Base-by-base conservation (phyloP, 2,329 filamentous ascomycete species). In the Colletotrichum filicis region DNA sequence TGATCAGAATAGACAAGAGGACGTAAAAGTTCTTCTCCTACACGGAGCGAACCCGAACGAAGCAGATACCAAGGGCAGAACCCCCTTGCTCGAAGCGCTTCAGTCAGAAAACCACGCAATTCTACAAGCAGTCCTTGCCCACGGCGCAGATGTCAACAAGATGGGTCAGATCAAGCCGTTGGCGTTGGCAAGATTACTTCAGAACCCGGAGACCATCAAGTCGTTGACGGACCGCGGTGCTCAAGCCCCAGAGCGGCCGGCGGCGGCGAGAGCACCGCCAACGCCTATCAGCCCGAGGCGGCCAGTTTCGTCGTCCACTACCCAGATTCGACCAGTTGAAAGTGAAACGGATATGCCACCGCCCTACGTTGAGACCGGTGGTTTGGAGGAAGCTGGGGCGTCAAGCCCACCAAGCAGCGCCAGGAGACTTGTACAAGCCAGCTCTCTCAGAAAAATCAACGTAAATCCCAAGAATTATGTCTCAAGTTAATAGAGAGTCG, bases 1-100 rank as follows among this genome's bases (percentile, higher is more conserved):
- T 3, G 77, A 79, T 11, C 72, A 75, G 0, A 76, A 76, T 1
- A 74, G 49, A 30, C 49, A 42, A 4, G 80, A 79, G 2, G 76
- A 79, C 24, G 78, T 71, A 0, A 74, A 72, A 55, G 58, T 78
- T 12, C 75, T 84, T 12, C 72, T 84, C 0, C 74, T 79, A 49
- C 74, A 79, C 26, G 83, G 82, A 5, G 81, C 81, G 0, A 78
- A 83, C 49, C 71, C 78, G 0, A 83, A 84, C 19, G 74, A 74
- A 2, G 65, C 75, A 22, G 63, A 74, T 30, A 56, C 28, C 9
- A 70, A 75, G 32, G 74, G 71, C 24, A 56, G 68, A 26, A 70
- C 68, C 3, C 74, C 74, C 9, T 61, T 75, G 2, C 14, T 76
- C n/a, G 77, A 79, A 59, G 78, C 79, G 12, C 73, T 80, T 11